A percentile compares a stretch with the other conserved stretches of the same genome.
phyloP scores from a whole-genome alignment of 2,329 filamentous ascomycete genomes.

The Epichloe gansuensis region DNA sequence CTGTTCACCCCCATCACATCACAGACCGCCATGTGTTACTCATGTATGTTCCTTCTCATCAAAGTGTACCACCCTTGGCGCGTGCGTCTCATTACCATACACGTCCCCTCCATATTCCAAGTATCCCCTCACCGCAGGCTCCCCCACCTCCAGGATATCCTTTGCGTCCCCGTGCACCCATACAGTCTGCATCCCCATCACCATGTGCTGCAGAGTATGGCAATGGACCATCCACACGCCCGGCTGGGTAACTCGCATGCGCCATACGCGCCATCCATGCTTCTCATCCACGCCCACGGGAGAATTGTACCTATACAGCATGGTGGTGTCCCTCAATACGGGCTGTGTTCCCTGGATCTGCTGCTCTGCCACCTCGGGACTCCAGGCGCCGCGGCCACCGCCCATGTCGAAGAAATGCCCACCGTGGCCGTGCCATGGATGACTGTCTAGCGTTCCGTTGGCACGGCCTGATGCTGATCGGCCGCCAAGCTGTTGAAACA shows the following conservation, averaged over 20 bases:
- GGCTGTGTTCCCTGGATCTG: slow-evolving; percentile 13
- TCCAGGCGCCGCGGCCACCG: slow-evolving; percentile 7
- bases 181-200: slow-evolving; percentile 30
- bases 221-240: slow-evolving; percentile 53
- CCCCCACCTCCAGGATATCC: slow-evolving; percentile 10
- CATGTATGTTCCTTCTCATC: background rate
- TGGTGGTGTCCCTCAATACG: slow-evolving; percentile 33
- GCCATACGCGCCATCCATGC: slow-evolving; percentile 49
- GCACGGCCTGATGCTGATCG: slow-evolving; percentile 15
- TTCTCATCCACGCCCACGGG: slow-evolving; percentile 14
- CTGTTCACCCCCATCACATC: too few relatives aligned
- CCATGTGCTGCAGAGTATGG: slow-evolving; percentile 44
- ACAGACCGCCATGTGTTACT: background rate
- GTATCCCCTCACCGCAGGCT: slow-evolving; percentile 26
- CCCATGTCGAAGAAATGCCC: slow-evolving; percentile 8
- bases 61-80: slow-evolving; percentile 7
- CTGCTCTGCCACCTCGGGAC: slow-evolving; percentile 2
- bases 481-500: slow-evolving; percentile 29
- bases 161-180: slow-evolving; percentile 15
- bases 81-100: slow-evolving; percentile 24
- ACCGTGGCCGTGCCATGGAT: slow-evolving; percentile 10
- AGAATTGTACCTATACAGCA: slow-evolving; percentile 42
- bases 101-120: slow-evolving; percentile 31
- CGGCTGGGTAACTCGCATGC: slow-evolving; percentile 27
- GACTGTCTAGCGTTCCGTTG: slow-evolving; percentile 7